Base-by-base conservation (phyloP, 106 monocot species). In the Hemerocallis citrina region DNA sequence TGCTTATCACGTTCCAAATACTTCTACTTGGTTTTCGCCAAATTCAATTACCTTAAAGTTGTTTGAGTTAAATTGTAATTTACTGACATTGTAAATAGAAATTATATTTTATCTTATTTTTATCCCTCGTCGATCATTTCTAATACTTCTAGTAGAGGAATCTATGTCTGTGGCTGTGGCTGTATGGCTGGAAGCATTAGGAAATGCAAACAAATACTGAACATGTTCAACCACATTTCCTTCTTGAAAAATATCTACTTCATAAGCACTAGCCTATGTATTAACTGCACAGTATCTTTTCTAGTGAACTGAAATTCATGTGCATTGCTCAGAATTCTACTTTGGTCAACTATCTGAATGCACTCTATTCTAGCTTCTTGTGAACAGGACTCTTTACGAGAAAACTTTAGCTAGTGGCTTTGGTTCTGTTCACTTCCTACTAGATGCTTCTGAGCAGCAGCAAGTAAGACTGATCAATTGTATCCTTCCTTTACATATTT, bases 351-450 rank as follows among this genome's bases (percentile, higher is more conserved):
- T 25, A 41, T 69, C 58, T 57, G 31, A 69, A 23, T 70, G 74
- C 41, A 57, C 48, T 71, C 34, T 58, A 20, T 52, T 72, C 0
- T 69, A 96, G 96, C 86, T 96, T 71, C 68, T 91, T 51, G 96
- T 96, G 10, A 96, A 96, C 79, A 90, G 58, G 65, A 87, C 90
- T 30, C 81, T 96, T 34, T 96, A 96, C 77, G 96, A 96, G 63
- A 96, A 96, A 68, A 96, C 96, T 68, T 64, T 96, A 72, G 96
- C 96, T 35, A 90, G 96, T 77, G 96, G 96, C 41, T 96, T 96
- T 68, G 96, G 96, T 43, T 91, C 96, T 10, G 91, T 96, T 57
- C 55, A 96, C 57, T 96, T 96, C 69, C 96, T 96, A 73, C 70
- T 96, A 28, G 96, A 96, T 87, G 96, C 90, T 66, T 96, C 96